Evolutionary conservation across 139 green algal genomes (phyloP).

Genomic region (Coelastrella sp.): DNA sequence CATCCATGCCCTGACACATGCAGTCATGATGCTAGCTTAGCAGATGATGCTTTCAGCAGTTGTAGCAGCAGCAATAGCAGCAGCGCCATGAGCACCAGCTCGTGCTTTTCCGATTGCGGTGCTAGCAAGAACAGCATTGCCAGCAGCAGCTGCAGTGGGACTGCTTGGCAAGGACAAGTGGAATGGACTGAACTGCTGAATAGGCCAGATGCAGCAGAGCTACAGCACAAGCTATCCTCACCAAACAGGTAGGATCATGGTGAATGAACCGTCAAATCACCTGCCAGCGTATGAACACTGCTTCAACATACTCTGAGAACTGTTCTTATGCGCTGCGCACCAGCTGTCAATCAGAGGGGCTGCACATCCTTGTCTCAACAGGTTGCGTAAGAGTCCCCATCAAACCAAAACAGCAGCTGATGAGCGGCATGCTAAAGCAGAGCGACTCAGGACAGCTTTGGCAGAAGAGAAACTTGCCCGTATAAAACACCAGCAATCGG

Average conservation of each 20-base stretch:
- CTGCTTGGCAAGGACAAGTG: slow-evolving; percentile 15
- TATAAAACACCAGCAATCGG: slow-evolving; percentile 48
- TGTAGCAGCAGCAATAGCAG: slow-evolving; percentile 34
- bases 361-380: not conserved
- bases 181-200: slow-evolving; percentile 28
- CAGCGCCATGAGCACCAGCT: too few relatives aligned
- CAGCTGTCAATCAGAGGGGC: not conserved
- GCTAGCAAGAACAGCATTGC: slow-evolving; percentile 31
- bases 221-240: slow-evolving; percentile 58
- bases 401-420: slow-evolving; percentile 51
- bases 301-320: too few relatives aligned
- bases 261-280: not conserved
- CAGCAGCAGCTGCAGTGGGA: not conserved
- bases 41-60: slow-evolving; percentile 9
- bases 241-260: slow-evolving; percentile 39
- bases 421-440: slow-evolving; percentile 64
- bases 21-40: not conserved
- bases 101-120: not conserved
- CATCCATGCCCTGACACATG: not conserved
- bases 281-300: too few relatives aligned
- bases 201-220: not conserved
- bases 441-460: slow-evolving; percentile 57
- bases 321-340: too few relatives aligned
- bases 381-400: slow-evolving; percentile 45
- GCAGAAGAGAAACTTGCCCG: slow-evolving; percentile 55